Evolutionary conservation across 441 rosid species (phyloP).

Genomic region (Manihot esculenta): DNA sequence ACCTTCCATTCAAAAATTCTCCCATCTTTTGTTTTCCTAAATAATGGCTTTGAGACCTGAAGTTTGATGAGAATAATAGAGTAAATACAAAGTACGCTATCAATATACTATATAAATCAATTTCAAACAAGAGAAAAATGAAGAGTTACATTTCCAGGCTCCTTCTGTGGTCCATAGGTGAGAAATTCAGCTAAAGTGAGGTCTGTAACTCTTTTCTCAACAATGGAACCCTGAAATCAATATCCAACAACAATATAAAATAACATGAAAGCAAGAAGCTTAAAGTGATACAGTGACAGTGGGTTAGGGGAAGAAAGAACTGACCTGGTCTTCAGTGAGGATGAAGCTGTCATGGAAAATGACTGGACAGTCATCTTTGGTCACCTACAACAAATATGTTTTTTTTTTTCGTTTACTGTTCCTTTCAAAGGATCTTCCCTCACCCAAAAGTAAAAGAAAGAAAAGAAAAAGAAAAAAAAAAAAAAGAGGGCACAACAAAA

Average conservation of each 20-base stretch:
- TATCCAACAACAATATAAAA: background rate
- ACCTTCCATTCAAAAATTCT: conserved; percentile 67
- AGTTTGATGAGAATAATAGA: background rate
- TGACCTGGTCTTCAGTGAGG: conserved; percentile 67
- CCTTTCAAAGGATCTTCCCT: conserved; percentile 32
- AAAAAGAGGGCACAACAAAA: conserved; percentile 11
- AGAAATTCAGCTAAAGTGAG: conserved; percentile 60
- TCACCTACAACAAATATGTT: conserved; percentile 63
- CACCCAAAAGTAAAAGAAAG: conserved; percentile 23
- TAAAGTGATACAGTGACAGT: background rate
- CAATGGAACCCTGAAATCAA: conserved; percentile 51
- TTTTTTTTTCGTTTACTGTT: conserved; percentile 20
- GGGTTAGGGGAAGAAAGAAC: conserved; percentile 4
- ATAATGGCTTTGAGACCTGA: conserved; percentile 46
- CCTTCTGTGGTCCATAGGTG: conserved; percentile 65
- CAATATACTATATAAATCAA: background rate
- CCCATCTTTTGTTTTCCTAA: conserved; percentile 69
- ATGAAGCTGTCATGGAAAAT: conserved; percentile 90
- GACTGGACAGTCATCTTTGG: conserved; percentile 80
- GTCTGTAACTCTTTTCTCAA: conserved; percentile 72
- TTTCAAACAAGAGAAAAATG: background rate
- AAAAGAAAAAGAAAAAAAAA: conserved; percentile 16
- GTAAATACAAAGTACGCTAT: background rate
- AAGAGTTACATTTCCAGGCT: conserved; percentile 33
- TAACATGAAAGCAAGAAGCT: background rate